phyloP scores from a whole-genome alignment of 306 rosid species.

The Carpinus fangiana region DNA sequence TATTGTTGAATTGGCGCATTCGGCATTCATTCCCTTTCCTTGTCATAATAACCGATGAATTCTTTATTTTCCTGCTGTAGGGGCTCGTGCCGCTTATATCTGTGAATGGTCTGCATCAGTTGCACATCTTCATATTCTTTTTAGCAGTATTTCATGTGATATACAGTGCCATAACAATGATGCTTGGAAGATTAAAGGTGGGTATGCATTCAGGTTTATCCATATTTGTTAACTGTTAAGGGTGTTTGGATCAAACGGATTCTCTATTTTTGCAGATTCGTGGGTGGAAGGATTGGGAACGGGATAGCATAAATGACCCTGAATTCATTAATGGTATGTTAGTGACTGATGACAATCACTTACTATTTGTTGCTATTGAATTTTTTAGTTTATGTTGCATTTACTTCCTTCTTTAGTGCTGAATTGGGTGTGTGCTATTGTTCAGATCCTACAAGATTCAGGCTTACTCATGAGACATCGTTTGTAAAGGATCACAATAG shows the following conservation, averaged over 20 bases:
- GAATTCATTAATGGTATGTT: conserved; percentile 69
- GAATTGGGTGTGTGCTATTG: conserved; percentile 21
- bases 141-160: conserved; percentile 84
- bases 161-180: conserved; percentile 80
- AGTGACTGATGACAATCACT: conserved; percentile 5
- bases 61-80: conserved; percentile 38
- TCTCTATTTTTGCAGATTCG: conserved; percentile 48
- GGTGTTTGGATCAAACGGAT: background rate
- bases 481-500: conserved; percentile 78
- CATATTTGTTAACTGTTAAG: background rate
- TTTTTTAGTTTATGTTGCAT: background rate
- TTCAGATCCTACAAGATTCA: conserved; percentile 82
- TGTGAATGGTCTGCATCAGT: conserved; percentile 70
- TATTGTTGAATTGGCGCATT: background rate
- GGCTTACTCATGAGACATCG: conserved; percentile 92
- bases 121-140: conserved; percentile 94
- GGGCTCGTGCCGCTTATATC: conserved; percentile 75
- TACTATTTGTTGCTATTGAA: background rate
- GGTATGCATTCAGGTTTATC: conserved; percentile 6
- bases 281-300: conserved; percentile 86
- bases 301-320: conserved; percentile 38
- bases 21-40: background rate
- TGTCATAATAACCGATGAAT: background rate
- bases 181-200: conserved; percentile 88
- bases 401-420: conserved; percentile 10